Evolutionary conservation across 768 basidiomycete species (phyloP).

Genomic region (Thelephora ganbajun): DNA sequence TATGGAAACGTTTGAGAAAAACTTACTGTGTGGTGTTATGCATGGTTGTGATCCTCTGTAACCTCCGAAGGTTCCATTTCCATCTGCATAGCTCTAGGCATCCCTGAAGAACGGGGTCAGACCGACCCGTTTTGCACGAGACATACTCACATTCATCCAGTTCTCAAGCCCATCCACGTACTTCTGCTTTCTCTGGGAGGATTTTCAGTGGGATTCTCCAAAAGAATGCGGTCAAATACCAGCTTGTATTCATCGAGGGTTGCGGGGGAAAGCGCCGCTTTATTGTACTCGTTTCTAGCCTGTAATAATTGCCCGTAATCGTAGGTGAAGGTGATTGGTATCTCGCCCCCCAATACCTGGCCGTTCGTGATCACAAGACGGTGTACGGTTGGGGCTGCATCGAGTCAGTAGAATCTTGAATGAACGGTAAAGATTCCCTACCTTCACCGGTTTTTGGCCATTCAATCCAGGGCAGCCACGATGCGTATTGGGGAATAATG

Average conservation of each 20-base stretch:
- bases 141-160: background rate
- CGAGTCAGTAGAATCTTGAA: background rate
- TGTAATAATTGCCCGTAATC: background rate
- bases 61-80: background rate
- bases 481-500: background rate
- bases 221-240: background rate
- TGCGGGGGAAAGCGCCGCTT: constrained; percentile 2
- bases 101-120: background rate
- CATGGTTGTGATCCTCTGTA: background rate
- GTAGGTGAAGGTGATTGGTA: background rate
- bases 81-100: background rate
- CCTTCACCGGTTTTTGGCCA: background rate
- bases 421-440: background rate
- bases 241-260: constrained; percentile 5
- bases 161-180: background rate
- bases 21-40: constrained; percentile 6
- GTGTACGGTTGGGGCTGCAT: background rate
- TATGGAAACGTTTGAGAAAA: background rate
- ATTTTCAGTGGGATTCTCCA: background rate
- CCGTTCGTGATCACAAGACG: background rate
- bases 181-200: background rate
- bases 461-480: background rate
- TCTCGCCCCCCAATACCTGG: background rate
- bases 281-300: constrained; percentile 13
- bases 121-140: background rate